Conservation (phyloP, 2,329 filamentous ascomycete genomes). For the Metarhizium humberi region DNA sequence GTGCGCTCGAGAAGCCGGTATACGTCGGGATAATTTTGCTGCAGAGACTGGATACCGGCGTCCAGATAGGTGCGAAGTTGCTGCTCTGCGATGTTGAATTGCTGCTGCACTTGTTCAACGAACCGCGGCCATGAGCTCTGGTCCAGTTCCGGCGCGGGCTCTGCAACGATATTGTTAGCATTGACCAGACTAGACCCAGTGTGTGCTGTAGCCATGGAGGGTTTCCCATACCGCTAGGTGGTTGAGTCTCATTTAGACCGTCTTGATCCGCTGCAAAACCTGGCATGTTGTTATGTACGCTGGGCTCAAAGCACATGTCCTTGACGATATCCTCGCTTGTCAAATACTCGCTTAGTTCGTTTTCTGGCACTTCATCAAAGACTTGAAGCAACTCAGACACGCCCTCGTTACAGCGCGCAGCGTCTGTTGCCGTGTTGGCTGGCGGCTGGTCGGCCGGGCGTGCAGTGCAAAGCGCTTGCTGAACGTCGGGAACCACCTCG, state of each 20-base stretch:
- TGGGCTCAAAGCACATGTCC: too few species aligned
- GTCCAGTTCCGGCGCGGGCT: neutral
- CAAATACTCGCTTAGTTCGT: neutral
- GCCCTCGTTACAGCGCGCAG: neutral
- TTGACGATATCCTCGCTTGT: too few species aligned
- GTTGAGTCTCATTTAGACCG: too few species aligned
- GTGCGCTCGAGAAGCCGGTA: neutral
- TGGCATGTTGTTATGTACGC: too few species aligned
- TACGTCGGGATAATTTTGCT: neutral
- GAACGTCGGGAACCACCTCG: neutral
- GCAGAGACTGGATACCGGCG: neutral
- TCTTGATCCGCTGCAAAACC: too few species aligned
- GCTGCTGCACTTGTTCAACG: neutral
- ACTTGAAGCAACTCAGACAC: neutral
- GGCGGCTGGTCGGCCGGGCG: neutral
- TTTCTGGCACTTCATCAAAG: neutral
- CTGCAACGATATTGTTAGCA: neutral
- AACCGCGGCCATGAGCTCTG: neutral
- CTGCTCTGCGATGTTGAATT: neutral
- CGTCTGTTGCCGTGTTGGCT: neutral
- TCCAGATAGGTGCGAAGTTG: neutral
- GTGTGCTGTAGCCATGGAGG: neutral
- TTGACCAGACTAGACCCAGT: neutral
- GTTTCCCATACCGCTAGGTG: too few species aligned
- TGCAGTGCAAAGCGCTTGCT: neutral